phyloP scores from a whole-genome alignment of 352 stramenopile genomes.

The Phytophthora pistaciae region DNA sequence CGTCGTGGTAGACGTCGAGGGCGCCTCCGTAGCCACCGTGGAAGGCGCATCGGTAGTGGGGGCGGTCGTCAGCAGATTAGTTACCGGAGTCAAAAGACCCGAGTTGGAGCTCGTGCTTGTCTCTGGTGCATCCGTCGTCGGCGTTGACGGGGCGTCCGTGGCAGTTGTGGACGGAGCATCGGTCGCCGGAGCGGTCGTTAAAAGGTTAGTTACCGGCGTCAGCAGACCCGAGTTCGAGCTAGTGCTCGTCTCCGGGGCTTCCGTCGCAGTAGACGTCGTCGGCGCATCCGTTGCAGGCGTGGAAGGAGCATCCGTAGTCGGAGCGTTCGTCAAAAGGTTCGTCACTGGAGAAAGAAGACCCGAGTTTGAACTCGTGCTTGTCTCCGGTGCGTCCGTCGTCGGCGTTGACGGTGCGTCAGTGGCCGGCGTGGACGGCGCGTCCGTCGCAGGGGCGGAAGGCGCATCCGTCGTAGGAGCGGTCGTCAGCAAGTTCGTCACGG shows the following conservation, averaged over 20 bases:
- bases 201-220: background rate
- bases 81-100: slow-evolving; percentile 20
- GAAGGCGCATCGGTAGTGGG: slow-evolving; percentile 16
- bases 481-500: slow-evolving; percentile 6
- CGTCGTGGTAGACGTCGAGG: background rate
- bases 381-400: background rate
- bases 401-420: no score
- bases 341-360: slow-evolving; percentile 1
- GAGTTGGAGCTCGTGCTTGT: slow-evolving; percentile 2
- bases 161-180: background rate
- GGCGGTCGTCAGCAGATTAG: slow-evolving; percentile 12
- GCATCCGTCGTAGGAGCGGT: slow-evolving; percentile 14
- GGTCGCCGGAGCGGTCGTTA: slow-evolving; percentile 5
- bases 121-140: slow-evolving; percentile 6
- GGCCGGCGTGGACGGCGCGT: no score
- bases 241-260: background rate
- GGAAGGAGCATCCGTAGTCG: slow-evolving; percentile 7
- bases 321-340: slow-evolving; percentile 3
- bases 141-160: slow-evolving; percentile 14
- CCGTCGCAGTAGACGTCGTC: background rate
- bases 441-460: no score
- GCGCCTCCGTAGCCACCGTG: background rate
- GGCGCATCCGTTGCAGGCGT: no score
- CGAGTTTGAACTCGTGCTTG: background rate
- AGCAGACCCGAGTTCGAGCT: background rate